These are phyloP conservation scores for Neofusicoccum sp. DNA, from an alignment of 2,329 filamentous ascomycete species.

Conservation along the genomic window DNA sequence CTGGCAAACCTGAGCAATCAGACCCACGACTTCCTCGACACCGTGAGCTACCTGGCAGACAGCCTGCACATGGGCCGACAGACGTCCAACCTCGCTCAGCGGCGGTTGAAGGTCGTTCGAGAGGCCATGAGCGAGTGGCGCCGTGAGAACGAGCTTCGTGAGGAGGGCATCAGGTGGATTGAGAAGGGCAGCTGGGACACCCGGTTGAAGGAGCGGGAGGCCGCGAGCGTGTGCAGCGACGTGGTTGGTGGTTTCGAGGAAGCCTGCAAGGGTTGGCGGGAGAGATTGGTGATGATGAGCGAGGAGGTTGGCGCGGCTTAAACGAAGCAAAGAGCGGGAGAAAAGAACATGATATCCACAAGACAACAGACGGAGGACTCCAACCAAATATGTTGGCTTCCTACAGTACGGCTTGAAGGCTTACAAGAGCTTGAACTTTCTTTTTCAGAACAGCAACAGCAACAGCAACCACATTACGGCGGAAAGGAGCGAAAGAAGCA, in stretches of 20 bases:
- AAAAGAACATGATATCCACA: conserved; percentile 16
- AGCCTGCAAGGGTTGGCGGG: conserved; percentile 82
- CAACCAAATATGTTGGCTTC: conserved; percentile 5
- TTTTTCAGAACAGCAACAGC: neutral
- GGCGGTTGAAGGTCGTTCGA: conserved; percentile 77
- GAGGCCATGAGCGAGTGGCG: conserved; percentile 86
- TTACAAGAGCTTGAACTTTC: neutral
- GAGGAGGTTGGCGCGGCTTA: conserved; percentile 11
- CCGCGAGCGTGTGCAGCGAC: conserved; percentile 79
- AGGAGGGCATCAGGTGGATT: conserved; percentile 82
- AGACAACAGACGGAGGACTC: neutral
- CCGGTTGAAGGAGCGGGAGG: conserved; percentile 74
- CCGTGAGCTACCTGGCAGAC: conserved; percentile 84
- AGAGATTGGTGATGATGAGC: conserved; percentile 60
- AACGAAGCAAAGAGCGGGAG: neutral
- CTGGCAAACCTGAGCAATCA: conserved; percentile 68
- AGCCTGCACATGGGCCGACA: conserved; percentile 93
- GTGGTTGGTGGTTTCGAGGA: conserved; percentile 93
- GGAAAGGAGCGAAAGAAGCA: neutral
- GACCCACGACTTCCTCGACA: conserved; percentile 72
- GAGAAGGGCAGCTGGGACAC: conserved; percentile 81
- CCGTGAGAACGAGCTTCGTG: conserved; percentile 77
- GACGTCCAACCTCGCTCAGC: conserved; percentile 77
- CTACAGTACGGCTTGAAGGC: conserved; percentile 5
- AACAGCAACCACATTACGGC: neutral